phyloP scores from a whole-genome alignment of 805 yeast species.

The Myxozyma udenii region DNA sequence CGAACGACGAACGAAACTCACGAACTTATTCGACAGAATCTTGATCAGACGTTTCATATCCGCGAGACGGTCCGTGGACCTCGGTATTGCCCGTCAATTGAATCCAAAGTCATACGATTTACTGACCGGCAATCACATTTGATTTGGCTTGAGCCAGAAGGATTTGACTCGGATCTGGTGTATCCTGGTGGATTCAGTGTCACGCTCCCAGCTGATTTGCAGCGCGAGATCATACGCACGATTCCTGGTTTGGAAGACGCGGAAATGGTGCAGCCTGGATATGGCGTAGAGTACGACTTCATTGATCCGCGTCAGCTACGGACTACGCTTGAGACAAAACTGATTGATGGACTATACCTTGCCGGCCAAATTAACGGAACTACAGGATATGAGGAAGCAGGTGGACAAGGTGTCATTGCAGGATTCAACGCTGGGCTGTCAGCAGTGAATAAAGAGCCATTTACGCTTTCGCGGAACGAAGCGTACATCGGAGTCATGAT shows the following conservation, averaged over 20 bases:
- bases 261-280: slow-evolving; percentile 89
- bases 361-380: slow-evolving; percentile 99
- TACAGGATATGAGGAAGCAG: slow-evolving; percentile 98
- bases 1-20: slow-evolving; percentile 74
- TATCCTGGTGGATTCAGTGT: slow-evolving; percentile 96
- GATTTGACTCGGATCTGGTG: slow-evolving; percentile 76
- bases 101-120: slow-evolving; percentile 79
- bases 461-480: slow-evolving; percentile 67
- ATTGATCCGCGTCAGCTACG: slow-evolving; percentile 87
- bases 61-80: slow-evolving; percentile 95
- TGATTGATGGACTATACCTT: slow-evolving; percentile 69
- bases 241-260: slow-evolving; percentile 89
- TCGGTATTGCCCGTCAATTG: slow-evolving; percentile 94
- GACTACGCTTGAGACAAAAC: slow-evolving; percentile 75
- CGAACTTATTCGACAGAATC: slow-evolving; percentile 60
- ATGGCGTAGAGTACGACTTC: slow-evolving; percentile 98
- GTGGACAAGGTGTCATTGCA: slow-evolving; percentile 92
- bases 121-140: slow-evolving; percentile 71
- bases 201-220: slow-evolving; percentile 95
- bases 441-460: slow-evolving; percentile 41
- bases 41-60: slow-evolving; percentile 83
- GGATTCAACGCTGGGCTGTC: slow-evolving; percentile 90
- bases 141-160: slow-evolving; percentile 97
- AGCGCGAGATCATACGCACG: slow-evolving; percentile 64
- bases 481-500: slow-evolving; percentile 90